These are phyloP conservation scores for Bremia lactucae DNA, from an alignment of 352 stramenopile species.

Conservation along the genomic window DNA sequence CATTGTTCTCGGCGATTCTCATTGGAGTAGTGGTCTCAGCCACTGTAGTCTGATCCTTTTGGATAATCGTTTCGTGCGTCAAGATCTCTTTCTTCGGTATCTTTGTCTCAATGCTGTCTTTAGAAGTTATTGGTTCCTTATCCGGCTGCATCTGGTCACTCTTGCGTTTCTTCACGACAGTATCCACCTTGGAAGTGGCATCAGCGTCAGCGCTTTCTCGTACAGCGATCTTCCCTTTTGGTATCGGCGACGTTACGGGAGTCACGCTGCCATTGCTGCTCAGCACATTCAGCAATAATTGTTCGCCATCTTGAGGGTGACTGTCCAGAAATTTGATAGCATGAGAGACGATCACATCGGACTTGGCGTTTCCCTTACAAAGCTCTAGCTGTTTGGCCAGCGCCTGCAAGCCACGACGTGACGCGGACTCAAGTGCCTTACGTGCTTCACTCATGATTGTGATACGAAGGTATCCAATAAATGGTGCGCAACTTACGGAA, in stretches of 20 bases:
- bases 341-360: conserved; percentile 46
- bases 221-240: conserved; percentile 7
- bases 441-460: conserved; percentile 10
- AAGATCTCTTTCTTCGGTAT: conserved; percentile 7
- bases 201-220: conserved; percentile 2
- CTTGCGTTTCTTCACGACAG: neutral
- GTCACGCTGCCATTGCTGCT: conserved; percentile 3
- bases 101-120: conserved; percentile 4
- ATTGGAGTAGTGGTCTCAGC: neutral
- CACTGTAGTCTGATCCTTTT: neutral
- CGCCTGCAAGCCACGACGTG: conserved; percentile 50
- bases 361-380: conserved; percentile 58
- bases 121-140: conserved; percentile 10
- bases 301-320: conserved; percentile 28
- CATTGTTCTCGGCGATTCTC: conserved; percentile 3
- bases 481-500: neutral
- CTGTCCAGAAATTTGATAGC: conserved; percentile 31
- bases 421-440: conserved; percentile 30
- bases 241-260: conserved; percentile 6
- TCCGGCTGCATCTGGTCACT: conserved; percentile 10
- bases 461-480: conserved; percentile 6
- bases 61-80: conserved; percentile 10
- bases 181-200: neutral
- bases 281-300: conserved; percentile 22
- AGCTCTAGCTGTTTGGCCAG: conserved; percentile 55